A percentile compares a stretch with the other conserved stretches of the same genome.
phyloP scores from a whole-genome alignment of 441 rosid species.

The Arabidopsis hybrid region DNA sequence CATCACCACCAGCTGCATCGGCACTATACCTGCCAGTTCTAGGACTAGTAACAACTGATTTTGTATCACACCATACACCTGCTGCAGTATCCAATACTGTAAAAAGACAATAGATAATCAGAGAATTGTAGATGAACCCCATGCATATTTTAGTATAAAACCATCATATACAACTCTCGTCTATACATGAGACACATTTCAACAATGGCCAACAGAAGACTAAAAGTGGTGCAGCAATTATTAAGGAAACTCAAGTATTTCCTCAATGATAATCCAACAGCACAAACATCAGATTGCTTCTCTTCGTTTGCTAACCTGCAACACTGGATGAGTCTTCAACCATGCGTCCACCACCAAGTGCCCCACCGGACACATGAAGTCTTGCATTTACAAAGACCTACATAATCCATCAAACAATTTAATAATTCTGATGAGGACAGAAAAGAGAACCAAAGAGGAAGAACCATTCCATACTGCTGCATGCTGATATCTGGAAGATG shows the following conservation, averaged over 20 bases:
- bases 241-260: conserved; percentile 9
- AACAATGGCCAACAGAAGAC: conserved; percentile 24
- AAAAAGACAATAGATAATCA: conserved; percentile 42
- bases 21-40: conserved; percentile 95
- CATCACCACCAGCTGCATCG: conserved; percentile 99
- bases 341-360: conserved; percentile 99
- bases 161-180: conserved; percentile 17
- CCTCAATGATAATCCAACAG: conserved; percentile 21
- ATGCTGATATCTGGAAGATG: conserved; percentile 99
- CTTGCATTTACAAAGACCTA: conserved; percentile 99
- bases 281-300: conserved; percentile 23
- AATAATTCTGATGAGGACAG: conserved; percentile 24
- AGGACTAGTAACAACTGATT: conserved; percentile 96
- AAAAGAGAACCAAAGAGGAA: conserved; percentile 24
- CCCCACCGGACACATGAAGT: conserved; percentile 99
- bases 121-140: conserved; percentile 8
- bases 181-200: conserved; percentile 15
- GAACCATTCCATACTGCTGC: conserved; percentile 90
- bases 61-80: conserved; percentile 99
- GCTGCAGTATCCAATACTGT: conserved; percentile 99
- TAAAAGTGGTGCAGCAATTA: conserved; percentile 19
- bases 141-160: conserved; percentile 5
- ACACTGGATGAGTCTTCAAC: conserved; percentile 99
- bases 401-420: conserved; percentile 25
- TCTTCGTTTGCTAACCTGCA: conserved; percentile 67